Evolutionary conservation across 306 rosid genomes (phyloP), one percentile per base, ranked within the genome.

Genomic region (Trifolium dubium): DNA sequence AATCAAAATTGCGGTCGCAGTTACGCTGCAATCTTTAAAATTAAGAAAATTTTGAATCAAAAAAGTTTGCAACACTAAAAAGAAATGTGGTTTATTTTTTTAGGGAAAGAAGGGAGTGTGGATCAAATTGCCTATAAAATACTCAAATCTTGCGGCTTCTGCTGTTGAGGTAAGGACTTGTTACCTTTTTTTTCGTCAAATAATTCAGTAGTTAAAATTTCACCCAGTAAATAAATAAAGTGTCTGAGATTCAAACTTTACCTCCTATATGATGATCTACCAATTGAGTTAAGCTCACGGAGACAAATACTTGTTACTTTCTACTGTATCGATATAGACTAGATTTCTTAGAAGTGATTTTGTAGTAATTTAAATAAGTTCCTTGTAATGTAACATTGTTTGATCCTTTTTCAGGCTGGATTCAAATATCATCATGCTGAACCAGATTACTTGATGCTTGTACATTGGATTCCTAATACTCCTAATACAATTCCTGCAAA

Each of bases 361-460:
- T 19, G 56, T 41, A 53, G 32, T 64, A 39, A 37, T 35, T 74
- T 58, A 23, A 14, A 34, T 74, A 23, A 10, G 19, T 74, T 13
- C 10, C 4, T 35, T 19, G 50, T 43, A 13, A 43, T 54, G 43
- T 69, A 5, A 53, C 79, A 46, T 55, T 72, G 12, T 17, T 4
- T 79, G 17, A 6, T 18, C 0, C 1, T 53, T 78, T 79, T 81
- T 46, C 81, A 93, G 98, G 93, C 88, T 76, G 98, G 98, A 70
- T 93, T 91, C 69, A 73, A 75, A 64, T 93, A 86, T 75, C 98
- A 93, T 77, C 97, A 93, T 83, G 97, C 98, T 14, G 98, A 93
- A 72, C 63, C 88, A 40, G 86, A 91, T 69, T 86, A 93, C 83
- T 23, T 93, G 71, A 93, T 93, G 97, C 92, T 93, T 29, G 96